Evolutionary conservation across 768 basidiomycete genomes (phyloP), one percentile per base, ranked within the genome.

Genomic region (Boletus sp.): DNA sequence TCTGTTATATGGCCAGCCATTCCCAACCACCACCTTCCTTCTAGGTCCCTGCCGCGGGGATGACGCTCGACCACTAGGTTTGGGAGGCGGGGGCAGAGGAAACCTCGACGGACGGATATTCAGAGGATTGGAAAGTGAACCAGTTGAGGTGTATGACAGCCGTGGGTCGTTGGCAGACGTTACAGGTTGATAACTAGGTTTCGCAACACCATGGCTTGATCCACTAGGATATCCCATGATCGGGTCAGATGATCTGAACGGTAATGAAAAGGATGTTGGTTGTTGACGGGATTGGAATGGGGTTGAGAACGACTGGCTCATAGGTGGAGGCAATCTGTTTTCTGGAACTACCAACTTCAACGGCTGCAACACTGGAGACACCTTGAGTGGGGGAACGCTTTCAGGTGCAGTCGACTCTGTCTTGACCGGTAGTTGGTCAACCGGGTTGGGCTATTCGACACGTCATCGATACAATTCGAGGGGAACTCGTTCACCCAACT

Each of bases 51-150:
- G 34, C 4, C 33, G 44, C 4, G 67, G 67, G 6, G 67, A 13
- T 3, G 55, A 44, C 35, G n/a, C 30, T 35, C 56, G 67, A 2
- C 42, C 14, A 47, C 5, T 19, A 29, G 46, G 1, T 44, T 61
- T 67, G 1, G 39, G 39, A n/a, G 58, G 47, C 21, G 32, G 51
- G 4, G 49, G 56, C 7, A 52, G 68, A n/a, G 55, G 46, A 32
- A 44, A 47, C 45, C 63, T 60, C 14, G 83, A 79, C 14, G 84
- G 81, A 25, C 76, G 73, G 50, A 85, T 84, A 44, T 73, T 75
- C 38, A 85, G 65, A 23, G 83, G 82, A 62, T 85, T 85, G 0
- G 72, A 75, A 25, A 74, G 63, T 9, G 80, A 73, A 11, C 76
- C 77, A 7, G 70, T 60, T n/a, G 75, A 61, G 33, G 78, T 74